phyloP scores from a whole-genome alignment of 495 filamentous ascomycete species.

The Rostrohypoxylon terebratum region DNA sequence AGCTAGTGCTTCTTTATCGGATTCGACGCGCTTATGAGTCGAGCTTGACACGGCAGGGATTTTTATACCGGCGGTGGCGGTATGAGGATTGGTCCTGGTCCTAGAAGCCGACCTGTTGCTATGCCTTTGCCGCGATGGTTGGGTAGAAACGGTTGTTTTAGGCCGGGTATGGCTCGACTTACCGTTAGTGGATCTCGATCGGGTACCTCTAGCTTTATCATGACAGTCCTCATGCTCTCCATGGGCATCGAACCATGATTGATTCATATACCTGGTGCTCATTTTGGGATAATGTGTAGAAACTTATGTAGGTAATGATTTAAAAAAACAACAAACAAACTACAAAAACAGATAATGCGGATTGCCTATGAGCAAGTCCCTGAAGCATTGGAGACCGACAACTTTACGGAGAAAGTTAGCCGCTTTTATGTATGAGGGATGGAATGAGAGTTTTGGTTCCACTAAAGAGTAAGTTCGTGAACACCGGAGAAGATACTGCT shows the following conservation, averaged over 20 bases:
- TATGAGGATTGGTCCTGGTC: not conserved
- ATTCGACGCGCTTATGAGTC: not conserved
- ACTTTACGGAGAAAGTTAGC: not conserved
- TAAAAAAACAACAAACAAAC: not conserved
- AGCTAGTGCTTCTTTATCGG: not conserved
- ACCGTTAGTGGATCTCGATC: not conserved
- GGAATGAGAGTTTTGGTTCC: not conserved
- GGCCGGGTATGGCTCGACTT: too few relatives aligned
- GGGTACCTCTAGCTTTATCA: not conserved
- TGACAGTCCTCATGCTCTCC: not conserved
- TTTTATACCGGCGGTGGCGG: not conserved
- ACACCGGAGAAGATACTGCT: not conserved
- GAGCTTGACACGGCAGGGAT: not conserved
- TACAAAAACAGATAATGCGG: not conserved
- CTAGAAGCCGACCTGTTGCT: not conserved
- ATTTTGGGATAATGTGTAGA: not conserved
- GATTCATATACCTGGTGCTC: not conserved
- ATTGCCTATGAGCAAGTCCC: not conserved
- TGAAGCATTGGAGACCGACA: not conserved
- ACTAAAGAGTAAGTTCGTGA: not conserved
- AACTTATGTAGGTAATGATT: not conserved
- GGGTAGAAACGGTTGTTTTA: not conserved
- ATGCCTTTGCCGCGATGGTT: not conserved
- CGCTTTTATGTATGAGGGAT: not conserved
- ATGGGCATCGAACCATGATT: conserved; percentile 1